A percentile compares a stretch with the other conserved stretches of the same genome.
Conservation (phyloP, 1,284 basidiomycete species). For the Malassezia arunalokei region DNA sequence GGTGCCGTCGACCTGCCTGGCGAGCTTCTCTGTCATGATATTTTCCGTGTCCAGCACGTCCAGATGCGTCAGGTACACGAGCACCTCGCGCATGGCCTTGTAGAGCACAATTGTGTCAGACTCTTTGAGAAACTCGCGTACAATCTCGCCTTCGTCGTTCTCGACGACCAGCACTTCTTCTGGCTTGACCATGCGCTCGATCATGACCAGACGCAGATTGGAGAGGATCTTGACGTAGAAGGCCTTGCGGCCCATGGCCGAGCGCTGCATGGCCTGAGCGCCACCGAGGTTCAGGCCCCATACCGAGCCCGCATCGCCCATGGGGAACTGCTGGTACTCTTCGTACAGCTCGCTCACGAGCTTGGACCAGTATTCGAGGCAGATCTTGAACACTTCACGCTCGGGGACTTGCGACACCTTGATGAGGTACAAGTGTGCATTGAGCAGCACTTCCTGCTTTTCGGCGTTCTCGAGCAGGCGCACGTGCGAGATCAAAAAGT, state of each 20-base stretch:
- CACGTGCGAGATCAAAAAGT: constrained; percentile 76
- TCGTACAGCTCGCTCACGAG: constrained; percentile 94
- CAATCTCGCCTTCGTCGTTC: constrained; percentile 98
- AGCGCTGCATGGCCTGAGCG: constrained; percentile 15
- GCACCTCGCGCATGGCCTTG: constrained; percentile 95
- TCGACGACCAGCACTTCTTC: constrained; percentile 92
- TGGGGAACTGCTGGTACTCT: constrained; percentile 82
- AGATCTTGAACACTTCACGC: constrained; percentile 98
- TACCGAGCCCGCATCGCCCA: constrained; percentile 80
- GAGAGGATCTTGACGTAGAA: constrained; percentile 79
- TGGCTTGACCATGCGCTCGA: constrained; percentile 99
- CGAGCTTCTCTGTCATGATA: constrained; percentile 75
- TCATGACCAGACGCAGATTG: constrained; percentile 88
- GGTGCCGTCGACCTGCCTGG: constrained; percentile 89
- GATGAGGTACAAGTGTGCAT: constrained; percentile 87
- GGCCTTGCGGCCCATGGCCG: constrained; percentile 64
- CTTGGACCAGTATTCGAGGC: constrained; percentile 95
- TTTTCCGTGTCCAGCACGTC: constrained; percentile 92
- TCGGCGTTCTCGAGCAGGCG: constrained; percentile 80
- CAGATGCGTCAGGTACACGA: constrained; percentile 85
- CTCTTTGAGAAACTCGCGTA: constrained; percentile 99
- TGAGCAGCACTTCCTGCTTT: constrained; percentile 73
- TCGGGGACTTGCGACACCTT: constrained; percentile 98
- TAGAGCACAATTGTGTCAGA: constrained; percentile 96
- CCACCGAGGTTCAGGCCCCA: constrained; percentile 66